Evolutionary conservation across 768 basidiomycete genomes (phyloP).

Genomic region (Pholiota molesta): DNA sequence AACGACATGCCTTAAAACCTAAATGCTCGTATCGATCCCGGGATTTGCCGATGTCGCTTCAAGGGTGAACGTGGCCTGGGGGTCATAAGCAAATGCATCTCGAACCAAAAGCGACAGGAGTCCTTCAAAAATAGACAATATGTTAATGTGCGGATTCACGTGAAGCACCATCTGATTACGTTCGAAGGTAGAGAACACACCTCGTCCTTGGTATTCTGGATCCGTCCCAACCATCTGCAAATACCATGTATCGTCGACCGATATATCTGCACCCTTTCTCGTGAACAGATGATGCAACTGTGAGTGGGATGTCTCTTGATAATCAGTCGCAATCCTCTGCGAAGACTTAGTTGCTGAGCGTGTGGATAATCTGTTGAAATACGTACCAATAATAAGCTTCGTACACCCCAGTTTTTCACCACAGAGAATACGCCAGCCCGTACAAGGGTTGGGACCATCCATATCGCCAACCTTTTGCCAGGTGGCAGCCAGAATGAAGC

Average conservation of each 20-base stretch:
- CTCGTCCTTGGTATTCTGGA: constrained; percentile 31
- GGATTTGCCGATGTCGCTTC: constrained; percentile 32
- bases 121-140: constrained; percentile 18
- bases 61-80: constrained; percentile 25
- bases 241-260: constrained; percentile 32
- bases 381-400: not conserved
- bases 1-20: constrained; percentile 30
- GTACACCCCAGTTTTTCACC: constrained; percentile 23
- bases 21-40: constrained; percentile 33
- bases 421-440: constrained; percentile 22
- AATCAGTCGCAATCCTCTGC: constrained; percentile 25
- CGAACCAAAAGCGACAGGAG: constrained; percentile 31
- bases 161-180: too few species aligned
- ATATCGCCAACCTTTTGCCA: constrained; percentile 23
- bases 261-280: constrained; percentile 16
- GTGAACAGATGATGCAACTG: constrained; percentile 24
- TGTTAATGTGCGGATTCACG: too few species aligned
- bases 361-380: too few species aligned
- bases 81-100: constrained; percentile 29
- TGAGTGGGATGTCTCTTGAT: constrained; percentile 19
- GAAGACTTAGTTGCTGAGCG: too few species aligned
- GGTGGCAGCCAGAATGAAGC: constrained; percentile 32
- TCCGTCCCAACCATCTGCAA: constrained; percentile 29
- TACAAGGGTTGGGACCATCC: constrained; percentile 23
- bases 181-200: constrained; percentile 19